Conservation (phyloP, 495 filamentous ascomycete genomes). For the Lentithecium fluviatile region DNA sequence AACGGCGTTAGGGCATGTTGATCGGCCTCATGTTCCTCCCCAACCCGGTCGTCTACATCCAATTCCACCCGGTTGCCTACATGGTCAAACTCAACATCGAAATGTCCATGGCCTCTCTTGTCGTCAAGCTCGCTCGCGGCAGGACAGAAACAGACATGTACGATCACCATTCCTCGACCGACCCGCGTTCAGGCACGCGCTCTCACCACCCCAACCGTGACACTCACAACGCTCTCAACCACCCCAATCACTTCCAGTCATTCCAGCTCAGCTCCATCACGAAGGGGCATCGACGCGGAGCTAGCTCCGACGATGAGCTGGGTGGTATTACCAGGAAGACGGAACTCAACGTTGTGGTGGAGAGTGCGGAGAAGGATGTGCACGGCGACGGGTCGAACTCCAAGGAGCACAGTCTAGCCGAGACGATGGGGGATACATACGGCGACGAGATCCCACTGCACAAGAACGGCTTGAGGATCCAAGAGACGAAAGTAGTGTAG, state of each 20-base stretch:
- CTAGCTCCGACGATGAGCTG: background rate
- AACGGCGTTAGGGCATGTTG: conserved; percentile 35
- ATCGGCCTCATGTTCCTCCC: conserved; percentile 42
- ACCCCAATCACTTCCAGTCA: background rate
- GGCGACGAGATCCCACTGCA: conserved; percentile 18
- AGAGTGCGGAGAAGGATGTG: background rate
- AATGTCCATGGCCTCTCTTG: conserved; percentile 53
- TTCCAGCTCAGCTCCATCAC: background rate
- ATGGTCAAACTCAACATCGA: conserved; percentile 57
- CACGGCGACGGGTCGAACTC: background rate
- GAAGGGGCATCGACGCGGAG: background rate
- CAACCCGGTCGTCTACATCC: conserved; percentile 48
- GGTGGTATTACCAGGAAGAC: conserved; percentile 5
- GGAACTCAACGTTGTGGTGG: conserved; percentile 11
- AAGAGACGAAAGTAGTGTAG: background rate
- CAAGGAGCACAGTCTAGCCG: background rate
- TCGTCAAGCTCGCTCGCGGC: conserved; percentile 34
- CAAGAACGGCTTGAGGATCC: conserved; percentile 1
- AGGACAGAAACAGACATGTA: conserved; percentile 26
- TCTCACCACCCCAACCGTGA: background rate
- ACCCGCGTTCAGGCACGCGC: background rate
- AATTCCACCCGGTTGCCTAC: conserved; percentile 55
- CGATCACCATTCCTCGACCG: background rate
- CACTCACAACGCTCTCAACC: background rate
- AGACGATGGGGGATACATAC: background rate